Evolutionary conservation across 108 stramenopile species (phyloP).

Genomic region (Cylindrotheca fusiformis): DNA sequence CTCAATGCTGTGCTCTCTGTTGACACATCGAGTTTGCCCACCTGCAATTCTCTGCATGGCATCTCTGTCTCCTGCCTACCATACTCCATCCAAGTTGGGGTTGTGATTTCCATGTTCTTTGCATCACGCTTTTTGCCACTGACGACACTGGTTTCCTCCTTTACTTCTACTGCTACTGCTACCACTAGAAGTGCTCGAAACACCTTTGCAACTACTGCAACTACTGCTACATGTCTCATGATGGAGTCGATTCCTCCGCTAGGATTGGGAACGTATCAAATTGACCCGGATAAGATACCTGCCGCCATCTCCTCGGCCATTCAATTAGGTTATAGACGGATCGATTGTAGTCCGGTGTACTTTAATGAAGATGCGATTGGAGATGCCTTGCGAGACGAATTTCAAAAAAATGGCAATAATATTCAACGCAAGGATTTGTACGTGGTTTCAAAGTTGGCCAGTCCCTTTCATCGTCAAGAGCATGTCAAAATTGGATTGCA

Average conservation of each 20-base stretch:
- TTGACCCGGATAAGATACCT: conserved; percentile 18
- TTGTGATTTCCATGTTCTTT: too few relatives aligned
- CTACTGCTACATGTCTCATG: too few relatives aligned
- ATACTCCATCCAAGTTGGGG: too few relatives aligned
- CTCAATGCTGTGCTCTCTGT: too few relatives aligned
- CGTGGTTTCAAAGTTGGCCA: conserved; percentile 82
- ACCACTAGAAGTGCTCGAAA: too few relatives aligned
- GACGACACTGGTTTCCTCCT: too few relatives aligned
- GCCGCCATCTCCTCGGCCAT: conserved; percentile 41
- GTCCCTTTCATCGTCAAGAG: conserved; percentile 70
- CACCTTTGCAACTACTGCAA: too few relatives aligned
- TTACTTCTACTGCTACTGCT: too few relatives aligned
- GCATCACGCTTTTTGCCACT: too few relatives aligned
- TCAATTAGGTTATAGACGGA: conserved; percentile 53
- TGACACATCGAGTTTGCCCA: too few relatives aligned
- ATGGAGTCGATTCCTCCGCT: conserved; percentile 11
- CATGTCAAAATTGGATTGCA: conserved; percentile 72
- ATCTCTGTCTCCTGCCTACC: too few relatives aligned
- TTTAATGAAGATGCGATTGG: conserved; percentile 74
- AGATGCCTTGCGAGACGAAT: conserved; percentile 47
- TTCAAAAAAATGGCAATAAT: conserved; percentile 11
- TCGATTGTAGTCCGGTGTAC: conserved; percentile 78
- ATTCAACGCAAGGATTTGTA: conserved; percentile 67
- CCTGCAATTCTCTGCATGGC: too few relatives aligned
- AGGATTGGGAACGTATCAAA: conserved; percentile 37